These are phyloP conservation scores for Candida sakaeoensis DNA, from an alignment of 805 yeast genomes.

Conservation along the genomic window DNA sequence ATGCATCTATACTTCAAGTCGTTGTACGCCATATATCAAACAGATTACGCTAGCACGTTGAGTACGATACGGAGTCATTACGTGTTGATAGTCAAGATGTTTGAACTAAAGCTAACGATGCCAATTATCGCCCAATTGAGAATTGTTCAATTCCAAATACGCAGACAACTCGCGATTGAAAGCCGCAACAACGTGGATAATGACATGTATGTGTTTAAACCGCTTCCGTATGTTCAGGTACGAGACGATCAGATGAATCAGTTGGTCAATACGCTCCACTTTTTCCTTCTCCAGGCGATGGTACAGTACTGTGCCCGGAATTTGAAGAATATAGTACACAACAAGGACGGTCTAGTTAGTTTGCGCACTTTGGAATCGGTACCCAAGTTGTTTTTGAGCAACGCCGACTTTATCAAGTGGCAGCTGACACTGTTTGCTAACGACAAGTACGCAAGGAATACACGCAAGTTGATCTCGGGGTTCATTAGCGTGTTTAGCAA, in stretches of 20 bases:
- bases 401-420: slow-evolving; percentile 22
- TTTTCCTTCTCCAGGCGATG: slow-evolving; percentile 23
- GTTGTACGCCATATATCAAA: slow-evolving; percentile 13
- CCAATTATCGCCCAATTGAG: slow-evolving; percentile 12
- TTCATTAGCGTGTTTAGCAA: slow-evolving; percentile 18
- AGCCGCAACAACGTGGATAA: no score
- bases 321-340: slow-evolving; percentile 12
- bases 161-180: background rate
- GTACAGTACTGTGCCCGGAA: slow-evolving; percentile 21
- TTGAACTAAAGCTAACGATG: slow-evolving; percentile 16
- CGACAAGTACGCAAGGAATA: slow-evolving; percentile 17
- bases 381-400: slow-evolving; percentile 16
- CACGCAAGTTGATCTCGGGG: slow-evolving; percentile 23
- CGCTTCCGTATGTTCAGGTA: slow-evolving; percentile 10
- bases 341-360: slow-evolving; percentile 12
- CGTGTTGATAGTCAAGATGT: slow-evolving; percentile 20
- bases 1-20: slow-evolving; percentile 2
- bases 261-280: slow-evolving; percentile 24
- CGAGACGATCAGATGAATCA: slow-evolving; percentile 9
- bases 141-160: slow-evolving; percentile 6
- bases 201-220: no score
- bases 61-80: slow-evolving; percentile 23
- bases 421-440: slow-evolving; percentile 9
- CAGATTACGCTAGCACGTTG: slow-evolving; percentile 7
- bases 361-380: slow-evolving; percentile 12